Evolutionary conservation across 2,329 filamentous ascomycete genomes (phyloP).

Genomic region (Diaporthe ampelina): DNA sequence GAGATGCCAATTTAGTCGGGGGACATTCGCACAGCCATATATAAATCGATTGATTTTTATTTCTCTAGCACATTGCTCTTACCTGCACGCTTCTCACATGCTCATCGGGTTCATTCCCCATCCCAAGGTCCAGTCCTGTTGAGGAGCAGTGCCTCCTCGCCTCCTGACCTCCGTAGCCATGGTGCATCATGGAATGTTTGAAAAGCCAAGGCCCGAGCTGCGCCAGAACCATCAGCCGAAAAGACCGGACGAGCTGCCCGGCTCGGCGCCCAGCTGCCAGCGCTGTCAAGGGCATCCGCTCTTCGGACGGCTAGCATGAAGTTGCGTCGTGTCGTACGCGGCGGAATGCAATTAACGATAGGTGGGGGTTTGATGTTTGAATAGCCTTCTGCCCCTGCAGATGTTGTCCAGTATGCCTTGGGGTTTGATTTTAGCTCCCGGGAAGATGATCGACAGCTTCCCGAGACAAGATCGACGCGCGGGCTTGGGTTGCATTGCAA

Average conservation of each 20-base stretch:
- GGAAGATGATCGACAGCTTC: not conserved
- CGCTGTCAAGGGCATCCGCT: not conserved
- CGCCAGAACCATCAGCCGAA: slow-evolving; percentile 2
- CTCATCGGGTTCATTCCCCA: not conserved
- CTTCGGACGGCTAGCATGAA: slow-evolving; percentile 3
- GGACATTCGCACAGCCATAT: not conserved
- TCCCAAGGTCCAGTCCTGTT: not conserved
- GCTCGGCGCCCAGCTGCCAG: not conserved
- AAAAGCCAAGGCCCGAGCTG: slow-evolving; percentile 19
- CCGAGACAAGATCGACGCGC: not conserved
- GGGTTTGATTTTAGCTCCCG: not conserved
- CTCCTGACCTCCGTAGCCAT: slow-evolving; percentile 8
- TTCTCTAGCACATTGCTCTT: not conserved
- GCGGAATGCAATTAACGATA: not conserved
- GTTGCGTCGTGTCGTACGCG: not conserved
- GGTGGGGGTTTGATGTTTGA: not conserved
- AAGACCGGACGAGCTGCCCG: not conserved
- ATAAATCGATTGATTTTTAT: not conserved
- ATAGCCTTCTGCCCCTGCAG: not conserved
- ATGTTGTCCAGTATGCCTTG: not conserved
- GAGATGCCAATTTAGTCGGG: not conserved
- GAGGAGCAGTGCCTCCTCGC: not conserved
- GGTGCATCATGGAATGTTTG: slow-evolving; percentile 15
- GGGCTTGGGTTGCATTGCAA: not conserved
- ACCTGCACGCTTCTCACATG: not conserved